These are phyloP conservation scores for Solanum peruvianum DNA, from an alignment of 257 asterid genomes.

Conservation along the genomic window DNA sequence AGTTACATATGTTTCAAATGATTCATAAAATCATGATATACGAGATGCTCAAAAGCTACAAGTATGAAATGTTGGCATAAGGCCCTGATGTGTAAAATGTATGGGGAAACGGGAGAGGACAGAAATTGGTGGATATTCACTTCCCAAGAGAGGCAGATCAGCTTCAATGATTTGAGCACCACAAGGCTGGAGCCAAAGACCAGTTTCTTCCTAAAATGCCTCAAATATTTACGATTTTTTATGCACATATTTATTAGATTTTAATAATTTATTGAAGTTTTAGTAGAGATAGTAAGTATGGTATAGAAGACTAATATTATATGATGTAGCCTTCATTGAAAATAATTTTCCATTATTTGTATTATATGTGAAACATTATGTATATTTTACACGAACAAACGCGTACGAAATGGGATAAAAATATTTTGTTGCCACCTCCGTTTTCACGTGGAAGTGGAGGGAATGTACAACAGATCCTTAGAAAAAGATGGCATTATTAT, in stretches of 20 bases:
- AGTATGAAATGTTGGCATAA: background rate
- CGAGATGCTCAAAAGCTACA: background rate
- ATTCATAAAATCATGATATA: background rate
- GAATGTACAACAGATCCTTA: background rate
- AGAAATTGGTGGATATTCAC: background rate
- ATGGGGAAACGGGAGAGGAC: background rate
- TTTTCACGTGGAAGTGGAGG: background rate
- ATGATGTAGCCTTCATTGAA: background rate
- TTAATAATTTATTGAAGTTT: background rate
- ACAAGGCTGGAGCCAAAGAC: background rate
- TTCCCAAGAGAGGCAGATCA: background rate
- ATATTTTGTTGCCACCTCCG: background rate
- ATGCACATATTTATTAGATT: background rate
- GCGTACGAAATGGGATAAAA: background rate
- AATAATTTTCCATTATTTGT: background rate
- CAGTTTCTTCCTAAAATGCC: background rate
- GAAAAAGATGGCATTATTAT: background rate
- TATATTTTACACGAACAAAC: background rate
- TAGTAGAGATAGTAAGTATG: background rate
- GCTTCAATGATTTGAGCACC: background rate
- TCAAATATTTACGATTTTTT: background rate
- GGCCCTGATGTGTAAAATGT: background rate
- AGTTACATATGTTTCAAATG: background rate
- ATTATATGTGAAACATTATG: background rate
- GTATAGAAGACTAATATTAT: background rate